Percentiles rank a stretch among this genome's conserved stretches.
Conservation (phyloP, 305 asterid species). For the Solanum hybrid region DNA sequence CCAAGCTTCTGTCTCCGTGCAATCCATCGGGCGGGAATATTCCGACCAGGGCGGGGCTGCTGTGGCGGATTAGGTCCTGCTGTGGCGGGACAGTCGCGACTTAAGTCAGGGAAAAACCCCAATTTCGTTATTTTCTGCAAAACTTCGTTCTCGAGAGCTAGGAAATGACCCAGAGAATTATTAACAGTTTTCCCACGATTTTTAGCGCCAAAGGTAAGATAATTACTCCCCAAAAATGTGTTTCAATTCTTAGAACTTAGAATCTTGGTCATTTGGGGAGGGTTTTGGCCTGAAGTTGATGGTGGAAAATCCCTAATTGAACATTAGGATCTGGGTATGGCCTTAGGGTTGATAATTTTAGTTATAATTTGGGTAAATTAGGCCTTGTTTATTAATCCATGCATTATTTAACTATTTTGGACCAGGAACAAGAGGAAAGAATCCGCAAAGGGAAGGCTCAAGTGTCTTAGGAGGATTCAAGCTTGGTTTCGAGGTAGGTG, state of each 20-base stretch:
- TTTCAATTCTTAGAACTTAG: neutral
- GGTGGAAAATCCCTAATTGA: neutral
- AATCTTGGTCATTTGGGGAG: neutral
- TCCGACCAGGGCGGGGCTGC: fast-evolving
- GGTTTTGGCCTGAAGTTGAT: neutral
- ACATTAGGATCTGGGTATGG: neutral
- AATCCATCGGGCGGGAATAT: neutral
- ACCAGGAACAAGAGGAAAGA: neutral
- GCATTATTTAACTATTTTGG: neutral
- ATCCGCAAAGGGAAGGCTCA: neutral
- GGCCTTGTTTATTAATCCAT: neutral
- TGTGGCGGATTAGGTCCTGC: no score
- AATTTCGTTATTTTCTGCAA: no score
- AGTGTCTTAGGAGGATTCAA: neutral
- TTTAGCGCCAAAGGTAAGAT: neutral
- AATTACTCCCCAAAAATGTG: neutral
- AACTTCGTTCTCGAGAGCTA: neutral
- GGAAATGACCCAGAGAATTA: neutral
- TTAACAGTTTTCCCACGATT: neutral
- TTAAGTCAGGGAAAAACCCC: neutral
- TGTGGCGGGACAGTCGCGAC: neutral
- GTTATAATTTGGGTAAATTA: neutral
- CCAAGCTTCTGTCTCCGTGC: neutral
- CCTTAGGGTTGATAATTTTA: neutral
- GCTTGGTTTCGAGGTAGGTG: neutral